Conservation (phyloP, 73 alveolate species). For the Effrenium voratum region DNA sequence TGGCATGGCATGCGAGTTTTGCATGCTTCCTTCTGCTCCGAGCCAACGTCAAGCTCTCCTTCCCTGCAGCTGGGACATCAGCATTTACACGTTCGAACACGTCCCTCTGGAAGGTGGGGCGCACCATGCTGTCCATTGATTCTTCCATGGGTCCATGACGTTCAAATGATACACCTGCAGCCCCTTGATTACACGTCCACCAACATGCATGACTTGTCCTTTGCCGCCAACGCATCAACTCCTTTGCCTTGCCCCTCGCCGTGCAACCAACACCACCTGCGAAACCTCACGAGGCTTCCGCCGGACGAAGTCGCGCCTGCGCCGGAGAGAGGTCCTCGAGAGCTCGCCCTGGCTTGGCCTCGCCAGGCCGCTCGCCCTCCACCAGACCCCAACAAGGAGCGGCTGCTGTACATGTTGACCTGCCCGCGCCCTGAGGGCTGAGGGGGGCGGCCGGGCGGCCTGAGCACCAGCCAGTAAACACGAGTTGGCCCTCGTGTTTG, state of each 20-base stretch:
- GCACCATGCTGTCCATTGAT: too few relatives aligned
- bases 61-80: too few relatives aligned
- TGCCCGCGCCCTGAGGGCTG: background rate
- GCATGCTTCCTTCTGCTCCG: too few relatives aligned
- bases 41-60: too few relatives aligned
- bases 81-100: too few relatives aligned
- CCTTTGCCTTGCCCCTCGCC: background rate
- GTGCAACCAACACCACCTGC: background rate
- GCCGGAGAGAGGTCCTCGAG: background rate
- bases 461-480: background rate
- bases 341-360: background rate
- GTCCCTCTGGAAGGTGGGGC: too few relatives aligned
- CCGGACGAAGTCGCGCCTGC: background rate
- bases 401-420: conserved; percentile 9
- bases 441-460: background rate
- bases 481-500: background rate
- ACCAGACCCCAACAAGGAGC: conserved; percentile 50
- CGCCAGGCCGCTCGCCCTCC: background rate
- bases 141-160: too few relatives aligned
- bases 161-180: too few relatives aligned
- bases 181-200: background rate
- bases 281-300: background rate
- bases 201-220: background rate
- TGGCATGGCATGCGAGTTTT: too few relatives aligned
- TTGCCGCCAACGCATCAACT: background rate